phyloP scores from a whole-genome alignment of 2,329 filamentous ascomycete genomes.

The Trichoderma pleuroti region DNA sequence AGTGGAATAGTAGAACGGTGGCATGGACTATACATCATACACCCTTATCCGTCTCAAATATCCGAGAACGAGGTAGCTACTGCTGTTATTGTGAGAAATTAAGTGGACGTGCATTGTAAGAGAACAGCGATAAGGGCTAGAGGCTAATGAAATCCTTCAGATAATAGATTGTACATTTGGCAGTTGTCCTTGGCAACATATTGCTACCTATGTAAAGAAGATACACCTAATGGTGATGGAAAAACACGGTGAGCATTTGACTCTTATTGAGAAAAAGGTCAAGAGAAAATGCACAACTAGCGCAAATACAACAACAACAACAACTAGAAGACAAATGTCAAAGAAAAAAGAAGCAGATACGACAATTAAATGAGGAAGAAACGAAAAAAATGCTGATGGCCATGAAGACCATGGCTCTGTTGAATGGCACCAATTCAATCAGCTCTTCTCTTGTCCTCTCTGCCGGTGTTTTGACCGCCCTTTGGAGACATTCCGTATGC shows the following conservation, averaged over 20 bases:
- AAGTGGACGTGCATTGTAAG: not conserved
- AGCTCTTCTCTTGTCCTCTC: conserved; percentile 6
- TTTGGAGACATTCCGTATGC: not conserved
- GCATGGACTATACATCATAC: not conserved
- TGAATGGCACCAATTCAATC: not conserved
- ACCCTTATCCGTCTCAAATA: too few species aligned
- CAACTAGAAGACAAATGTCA: not conserved
- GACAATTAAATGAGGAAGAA: not conserved
- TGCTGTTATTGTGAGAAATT: not conserved
- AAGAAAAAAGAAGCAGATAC: not conserved
- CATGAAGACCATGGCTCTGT: not conserved
- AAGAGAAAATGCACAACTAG: not conserved
- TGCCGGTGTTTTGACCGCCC: not conserved
- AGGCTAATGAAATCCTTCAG: not conserved
- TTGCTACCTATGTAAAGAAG: not conserved
- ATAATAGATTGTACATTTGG: not conserved
- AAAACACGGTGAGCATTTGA: not conserved
- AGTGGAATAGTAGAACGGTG: not conserved
- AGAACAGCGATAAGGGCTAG: not conserved
- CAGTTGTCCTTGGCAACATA: not conserved
- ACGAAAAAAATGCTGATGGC: not conserved
- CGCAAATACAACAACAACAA: not conserved
- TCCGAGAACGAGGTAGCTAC: too few species aligned
- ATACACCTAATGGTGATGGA: not conserved
- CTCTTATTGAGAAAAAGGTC: not conserved